phyloP scores from a whole-genome alignment of 768 basidiomycete species.

The Coprinopsis sp. region DNA sequence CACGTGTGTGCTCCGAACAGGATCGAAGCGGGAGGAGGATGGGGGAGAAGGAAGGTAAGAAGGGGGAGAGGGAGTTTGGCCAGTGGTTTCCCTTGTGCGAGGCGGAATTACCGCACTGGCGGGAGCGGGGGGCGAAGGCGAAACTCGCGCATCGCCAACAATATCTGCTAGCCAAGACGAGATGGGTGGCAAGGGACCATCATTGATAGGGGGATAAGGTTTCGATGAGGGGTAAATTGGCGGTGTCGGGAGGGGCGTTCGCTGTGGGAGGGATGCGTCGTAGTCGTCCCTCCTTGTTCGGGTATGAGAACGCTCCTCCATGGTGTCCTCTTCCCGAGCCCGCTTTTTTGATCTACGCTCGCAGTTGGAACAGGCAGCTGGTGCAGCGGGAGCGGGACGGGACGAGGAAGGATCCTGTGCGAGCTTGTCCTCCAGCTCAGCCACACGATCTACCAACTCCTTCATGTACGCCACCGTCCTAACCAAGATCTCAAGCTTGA shows the following conservation, averaged over 20 bases:
- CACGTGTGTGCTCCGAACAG: slow-evolving; percentile 29
- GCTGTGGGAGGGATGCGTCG: slow-evolving; percentile 5
- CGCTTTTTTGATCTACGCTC: slow-evolving; percentile 14
- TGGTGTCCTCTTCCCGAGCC: slow-evolving; percentile 5
- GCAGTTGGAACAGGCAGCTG: slow-evolving; percentile 23
- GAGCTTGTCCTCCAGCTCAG: slow-evolving; percentile 26
- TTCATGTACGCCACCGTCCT: slow-evolving; percentile 77
- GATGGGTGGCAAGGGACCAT: slow-evolving; percentile 54
- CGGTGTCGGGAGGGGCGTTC: background rate
- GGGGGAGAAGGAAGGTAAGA: slow-evolving; percentile 54
- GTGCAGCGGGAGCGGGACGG: background rate
- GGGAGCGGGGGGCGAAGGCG: slow-evolving; percentile 11
- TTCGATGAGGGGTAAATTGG: background rate
- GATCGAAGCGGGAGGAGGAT: slow-evolving; percentile 46
- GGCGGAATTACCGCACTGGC: too few species aligned
- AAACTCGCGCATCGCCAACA: slow-evolving; percentile 27
- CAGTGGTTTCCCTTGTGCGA: slow-evolving; percentile 7
- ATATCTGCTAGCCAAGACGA: slow-evolving; percentile 60
- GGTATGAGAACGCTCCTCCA: background rate
- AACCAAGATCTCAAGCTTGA: slow-evolving; percentile 88
- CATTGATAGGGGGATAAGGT: background rate
- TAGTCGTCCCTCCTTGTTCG: slow-evolving; percentile 2
- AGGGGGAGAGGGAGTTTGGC: slow-evolving; percentile 14
- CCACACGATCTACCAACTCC: slow-evolving; percentile 57
- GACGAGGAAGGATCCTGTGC: background rate